A percentile compares a stretch with the other conserved stretches of the same genome.
These are phyloP conservation scores for Cymodocea nodosa DNA, from an alignment of 116 monocot species.

Conservation along the genomic window DNA sequence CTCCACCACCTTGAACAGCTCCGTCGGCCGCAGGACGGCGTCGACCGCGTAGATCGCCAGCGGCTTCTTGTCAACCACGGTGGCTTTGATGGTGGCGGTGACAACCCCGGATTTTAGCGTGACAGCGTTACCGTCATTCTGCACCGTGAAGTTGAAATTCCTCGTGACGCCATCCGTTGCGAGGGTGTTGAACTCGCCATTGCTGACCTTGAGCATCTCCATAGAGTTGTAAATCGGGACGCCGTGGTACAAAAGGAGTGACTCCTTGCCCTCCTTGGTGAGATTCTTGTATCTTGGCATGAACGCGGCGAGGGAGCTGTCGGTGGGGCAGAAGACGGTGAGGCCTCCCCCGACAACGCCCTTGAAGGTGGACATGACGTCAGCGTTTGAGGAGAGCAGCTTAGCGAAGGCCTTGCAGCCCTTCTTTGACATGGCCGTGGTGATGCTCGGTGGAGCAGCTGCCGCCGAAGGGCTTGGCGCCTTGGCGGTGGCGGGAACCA, in stretches of 20 bases:
- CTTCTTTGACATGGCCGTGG: constrained; percentile 44
- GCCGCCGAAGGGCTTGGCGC: not conserved
- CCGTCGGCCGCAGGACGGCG: constrained; percentile 63
- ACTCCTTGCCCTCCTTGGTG: constrained; percentile 36
- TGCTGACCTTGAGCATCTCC: constrained; percentile 48
- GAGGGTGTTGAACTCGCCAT: constrained; percentile 65
- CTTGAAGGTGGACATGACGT: constrained; percentile 30
- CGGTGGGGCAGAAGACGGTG: constrained; percentile 74
- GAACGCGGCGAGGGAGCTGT: constrained; percentile 54
- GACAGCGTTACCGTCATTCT: constrained; percentile 55
- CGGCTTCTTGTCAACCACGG: constrained; percentile 50
- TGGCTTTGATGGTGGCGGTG: constrained; percentile 36
- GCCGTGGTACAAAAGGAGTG: constrained; percentile 73
- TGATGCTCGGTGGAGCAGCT: constrained; percentile 15
- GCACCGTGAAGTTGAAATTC: constrained; percentile 63
- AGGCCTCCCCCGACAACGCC: constrained; percentile 48
- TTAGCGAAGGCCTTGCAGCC: constrained; percentile 51
- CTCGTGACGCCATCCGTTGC: constrained; percentile 51
- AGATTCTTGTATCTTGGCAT: constrained; percentile 74
- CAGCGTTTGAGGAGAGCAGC: constrained; percentile 29
- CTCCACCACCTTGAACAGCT: constrained; percentile 53
- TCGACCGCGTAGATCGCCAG: constrained; percentile 51
- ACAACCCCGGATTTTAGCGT: constrained; percentile 37
- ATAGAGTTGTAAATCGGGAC: constrained; percentile 65
- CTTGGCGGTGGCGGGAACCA: not conserved